phyloP scores from a whole-genome alignment of 2,329 filamentous ascomycete genomes.

The Teratosphaeria viscida region DNA sequence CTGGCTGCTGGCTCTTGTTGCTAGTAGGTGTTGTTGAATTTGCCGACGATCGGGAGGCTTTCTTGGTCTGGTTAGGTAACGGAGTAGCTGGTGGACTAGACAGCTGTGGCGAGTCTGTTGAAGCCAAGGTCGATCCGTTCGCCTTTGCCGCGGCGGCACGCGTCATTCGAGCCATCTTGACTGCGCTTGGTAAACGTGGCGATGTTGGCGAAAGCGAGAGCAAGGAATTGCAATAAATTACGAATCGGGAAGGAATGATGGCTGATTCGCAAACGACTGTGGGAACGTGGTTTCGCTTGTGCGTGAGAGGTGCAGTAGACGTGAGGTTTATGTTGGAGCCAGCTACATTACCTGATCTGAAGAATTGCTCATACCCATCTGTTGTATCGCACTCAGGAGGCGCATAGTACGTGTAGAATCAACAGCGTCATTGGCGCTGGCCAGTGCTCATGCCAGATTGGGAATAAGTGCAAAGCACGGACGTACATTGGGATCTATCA shows the following conservation, averaged over 20 bases:
- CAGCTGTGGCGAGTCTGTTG: slow-evolving; percentile 23
- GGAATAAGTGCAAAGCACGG: not conserved
- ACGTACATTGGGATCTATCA: too few species aligned
- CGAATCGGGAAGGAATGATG: not conserved
- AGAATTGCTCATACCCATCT: too few species aligned
- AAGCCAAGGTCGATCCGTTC: not conserved
- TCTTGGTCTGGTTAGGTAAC: not conserved
- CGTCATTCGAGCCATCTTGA: slow-evolving; percentile 17
- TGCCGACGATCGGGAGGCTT: not conserved
- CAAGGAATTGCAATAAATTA: not conserved
- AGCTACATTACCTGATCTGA: too few species aligned
- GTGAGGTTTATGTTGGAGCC: not conserved
- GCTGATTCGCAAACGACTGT: not conserved
- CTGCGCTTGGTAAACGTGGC: not conserved
- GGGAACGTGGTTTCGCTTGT: not conserved
- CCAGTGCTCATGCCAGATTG: not conserved
- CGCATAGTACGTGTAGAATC: not conserved
- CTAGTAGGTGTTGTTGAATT: not conserved
- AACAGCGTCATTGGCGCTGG: not conserved
- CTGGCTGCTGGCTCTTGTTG: slow-evolving; percentile 7
- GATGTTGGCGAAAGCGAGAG: not conserved
- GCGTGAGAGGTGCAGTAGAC: not conserved
- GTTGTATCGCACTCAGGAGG: not conserved
- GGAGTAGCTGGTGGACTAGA: slow-evolving; percentile 34
- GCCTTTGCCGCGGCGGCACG: slow-evolving; percentile 14